Evolutionary conservation across 257 asterid genomes (phyloP).

Genomic region (Rubia yunnanensis): DNA sequence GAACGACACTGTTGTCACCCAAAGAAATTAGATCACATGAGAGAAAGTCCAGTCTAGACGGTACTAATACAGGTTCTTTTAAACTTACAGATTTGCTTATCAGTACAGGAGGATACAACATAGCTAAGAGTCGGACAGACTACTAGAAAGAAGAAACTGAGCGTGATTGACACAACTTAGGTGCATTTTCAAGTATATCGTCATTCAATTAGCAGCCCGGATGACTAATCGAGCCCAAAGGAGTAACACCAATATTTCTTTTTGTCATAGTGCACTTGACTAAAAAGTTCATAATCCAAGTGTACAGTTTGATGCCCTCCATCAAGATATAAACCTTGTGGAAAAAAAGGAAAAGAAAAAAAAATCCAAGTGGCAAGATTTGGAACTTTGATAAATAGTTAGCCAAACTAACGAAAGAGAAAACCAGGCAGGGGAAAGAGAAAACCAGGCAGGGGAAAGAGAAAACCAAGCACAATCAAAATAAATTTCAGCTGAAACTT

Average conservation of each 20-base stretch:
- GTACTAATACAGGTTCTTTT: background rate
- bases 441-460: too few relatives aligned
- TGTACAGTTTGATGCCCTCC: background rate
- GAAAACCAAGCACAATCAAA: too few relatives aligned
- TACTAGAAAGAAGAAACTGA: background rate
- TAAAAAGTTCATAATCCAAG: background rate
- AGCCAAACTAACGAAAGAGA: too few relatives aligned
- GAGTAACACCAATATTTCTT: background rate
- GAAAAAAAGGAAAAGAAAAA: background rate
- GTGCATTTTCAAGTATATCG: background rate
- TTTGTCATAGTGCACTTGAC: background rate
- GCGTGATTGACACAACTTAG: background rate
- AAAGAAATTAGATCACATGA: background rate
- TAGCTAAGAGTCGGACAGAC: background rate
- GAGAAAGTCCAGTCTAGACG: background rate
- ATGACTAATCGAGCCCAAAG: background rate
- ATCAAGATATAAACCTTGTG: background rate
- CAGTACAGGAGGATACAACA: background rate
- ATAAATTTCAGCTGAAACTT: too few relatives aligned
- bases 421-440: too few relatives aligned
- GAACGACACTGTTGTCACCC: background rate
- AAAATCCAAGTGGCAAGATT: background rate
- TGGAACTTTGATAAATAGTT: background rate
- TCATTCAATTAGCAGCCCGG: background rate
- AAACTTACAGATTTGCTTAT: background rate